Conservation (phyloP, 192 early-diverging fungal genomes). For the Thamnidium elegans region DNA sequence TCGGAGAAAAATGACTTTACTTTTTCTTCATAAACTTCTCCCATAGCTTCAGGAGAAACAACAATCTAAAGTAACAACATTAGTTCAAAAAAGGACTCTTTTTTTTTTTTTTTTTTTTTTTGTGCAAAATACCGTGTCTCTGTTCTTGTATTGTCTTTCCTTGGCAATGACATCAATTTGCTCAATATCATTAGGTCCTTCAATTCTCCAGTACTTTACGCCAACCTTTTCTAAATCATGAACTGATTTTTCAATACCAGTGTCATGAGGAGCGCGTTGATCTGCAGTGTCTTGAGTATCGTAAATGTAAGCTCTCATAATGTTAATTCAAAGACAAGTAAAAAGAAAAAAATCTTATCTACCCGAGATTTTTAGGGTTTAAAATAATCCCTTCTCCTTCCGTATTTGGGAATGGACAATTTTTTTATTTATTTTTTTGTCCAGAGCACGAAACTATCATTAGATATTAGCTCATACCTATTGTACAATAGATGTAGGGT, state of each 20-base stretch:
- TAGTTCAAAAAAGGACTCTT: too few species aligned
- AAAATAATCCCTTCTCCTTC: too few species aligned
- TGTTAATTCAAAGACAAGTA: not conserved
- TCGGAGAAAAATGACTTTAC: conserved; percentile 92
- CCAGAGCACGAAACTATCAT: too few species aligned
- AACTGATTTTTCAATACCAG: conserved; percentile 56
- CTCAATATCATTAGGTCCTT: conserved; percentile 50
- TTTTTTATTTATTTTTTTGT: too few species aligned
- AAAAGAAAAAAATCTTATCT: conserved; percentile 3
- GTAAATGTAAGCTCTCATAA: conserved; percentile 81
- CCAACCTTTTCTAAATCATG: conserved; percentile 68
- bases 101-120: too few species aligned
- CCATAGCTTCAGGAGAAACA: conserved; percentile 76
- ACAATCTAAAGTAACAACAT: conserved; percentile 48
- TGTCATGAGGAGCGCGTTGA: conserved; percentile 82
- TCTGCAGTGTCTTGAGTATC: conserved; percentile 61
- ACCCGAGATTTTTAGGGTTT: too few species aligned
- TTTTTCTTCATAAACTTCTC: conserved; percentile 86
- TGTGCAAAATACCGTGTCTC: conserved; percentile 87
- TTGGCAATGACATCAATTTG: conserved; percentile 65
- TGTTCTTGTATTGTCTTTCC: conserved; percentile 87
- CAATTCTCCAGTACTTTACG: conserved; percentile 71
- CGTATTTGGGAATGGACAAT: too few species aligned
- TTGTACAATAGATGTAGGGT: too few species aligned
- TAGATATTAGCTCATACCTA: too few species aligned